These are phyloP conservation scores for Bryoerythrophyllum caledonicum DNA, from an alignment of 225 moss, liverwort and hornwort genomes.

Conservation along the genomic window DNA sequence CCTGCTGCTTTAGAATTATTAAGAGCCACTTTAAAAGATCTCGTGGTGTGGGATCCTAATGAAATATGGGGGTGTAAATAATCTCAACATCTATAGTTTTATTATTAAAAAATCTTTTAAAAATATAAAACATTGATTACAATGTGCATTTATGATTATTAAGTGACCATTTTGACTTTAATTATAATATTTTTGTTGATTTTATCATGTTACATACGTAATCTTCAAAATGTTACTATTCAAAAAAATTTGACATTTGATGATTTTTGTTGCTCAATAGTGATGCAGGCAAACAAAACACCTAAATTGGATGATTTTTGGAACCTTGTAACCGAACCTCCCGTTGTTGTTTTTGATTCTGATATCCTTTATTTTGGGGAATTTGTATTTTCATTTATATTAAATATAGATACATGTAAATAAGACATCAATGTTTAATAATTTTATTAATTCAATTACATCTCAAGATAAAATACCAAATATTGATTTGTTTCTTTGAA, in stretches of 20 bases:
- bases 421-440: not conserved
- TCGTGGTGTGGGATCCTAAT: slow-evolving; percentile 69
- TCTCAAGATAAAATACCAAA: not conserved
- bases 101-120: too few species aligned
- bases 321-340: slow-evolving; percentile 53
- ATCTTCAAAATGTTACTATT: too few species aligned
- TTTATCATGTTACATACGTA: too few species aligned
- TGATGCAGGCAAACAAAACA: slow-evolving; percentile 64
- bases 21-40: slow-evolving; percentile 70
- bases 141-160: not conserved
- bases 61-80: slow-evolving; percentile 57
- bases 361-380: slow-evolving; percentile 54
- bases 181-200: not conserved
- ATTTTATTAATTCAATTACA: not conserved
- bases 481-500: not conserved
- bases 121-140: not conserved
- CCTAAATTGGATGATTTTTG: slow-evolving; percentile 71
- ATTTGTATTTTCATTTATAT: not conserved
- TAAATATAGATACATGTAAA: not conserved
- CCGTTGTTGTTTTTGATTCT: slow-evolving; percentile 59
- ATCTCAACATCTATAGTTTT: not conserved
- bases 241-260: too few species aligned
- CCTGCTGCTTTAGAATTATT: slow-evolving; percentile 64
- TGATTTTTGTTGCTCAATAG: slow-evolving; percentile 12
- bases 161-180: too few species aligned